These are phyloP conservation scores for Aspergillus sp. DNA, from an alignment of 2,329 filamentous ascomycete species.

Conservation along the genomic window DNA sequence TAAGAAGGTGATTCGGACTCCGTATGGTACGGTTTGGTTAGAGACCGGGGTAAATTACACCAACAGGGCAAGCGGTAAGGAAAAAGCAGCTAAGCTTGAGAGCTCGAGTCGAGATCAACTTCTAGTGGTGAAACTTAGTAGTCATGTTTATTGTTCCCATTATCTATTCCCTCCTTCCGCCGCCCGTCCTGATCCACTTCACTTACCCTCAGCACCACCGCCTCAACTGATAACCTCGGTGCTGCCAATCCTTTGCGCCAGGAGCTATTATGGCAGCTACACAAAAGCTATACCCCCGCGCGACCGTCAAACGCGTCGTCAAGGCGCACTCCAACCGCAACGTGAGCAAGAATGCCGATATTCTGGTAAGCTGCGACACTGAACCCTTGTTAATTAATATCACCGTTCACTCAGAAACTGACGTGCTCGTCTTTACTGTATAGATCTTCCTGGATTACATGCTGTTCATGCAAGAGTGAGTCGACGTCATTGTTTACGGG, in stretches of 20 bases:
- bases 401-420: background rate
- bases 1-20: no score
- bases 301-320: slow-evolving; percentile 82
- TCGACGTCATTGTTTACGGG: slow-evolving; percentile 8
- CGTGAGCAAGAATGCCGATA: slow-evolving; percentile 82
- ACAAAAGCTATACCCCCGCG: slow-evolving; percentile 79
- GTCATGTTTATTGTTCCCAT: background rate
- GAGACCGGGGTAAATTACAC: background rate
- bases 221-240: background rate
- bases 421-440: background rate
- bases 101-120: background rate
- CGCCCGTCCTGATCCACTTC: background rate
- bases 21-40: no score
- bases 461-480: slow-evolving; percentile 71
- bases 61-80: background rate
- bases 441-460: slow-evolving; percentile 85
- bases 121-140: background rate
- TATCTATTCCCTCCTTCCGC: background rate
- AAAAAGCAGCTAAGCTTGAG: slow-evolving; percentile 1
- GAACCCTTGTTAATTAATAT: background rate
- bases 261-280: slow-evolving; percentile 57
- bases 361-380: slow-evolving; percentile 61
- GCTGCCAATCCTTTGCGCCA: background rate
- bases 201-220: background rate
- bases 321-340: slow-evolving; percentile 83